Evolutionary conservation across 257 asterid genomes (phyloP).

Genomic region (Fraxinus anomala): DNA sequence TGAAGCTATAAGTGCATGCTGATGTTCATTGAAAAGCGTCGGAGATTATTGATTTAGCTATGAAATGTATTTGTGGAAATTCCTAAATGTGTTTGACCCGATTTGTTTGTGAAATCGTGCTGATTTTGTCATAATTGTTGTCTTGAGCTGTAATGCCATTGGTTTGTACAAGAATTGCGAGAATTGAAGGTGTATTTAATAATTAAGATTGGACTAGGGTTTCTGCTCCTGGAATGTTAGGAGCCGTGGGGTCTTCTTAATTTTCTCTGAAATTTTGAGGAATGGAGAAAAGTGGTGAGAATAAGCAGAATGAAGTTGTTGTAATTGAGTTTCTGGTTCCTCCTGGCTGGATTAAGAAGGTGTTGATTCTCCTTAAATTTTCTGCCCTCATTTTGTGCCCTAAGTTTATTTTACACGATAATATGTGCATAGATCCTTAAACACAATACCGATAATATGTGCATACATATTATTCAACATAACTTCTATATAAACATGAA

Average conservation of each 20-base stretch:
- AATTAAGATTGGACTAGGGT: background rate
- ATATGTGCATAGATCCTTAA: too few species aligned
- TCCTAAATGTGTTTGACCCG: background rate
- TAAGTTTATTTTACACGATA: background rate
- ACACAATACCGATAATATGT: too few species aligned
- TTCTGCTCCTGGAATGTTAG: background rate
- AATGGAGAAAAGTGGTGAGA: constrained; percentile 39
- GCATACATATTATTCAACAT: too few species aligned
- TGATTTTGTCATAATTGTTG: background rate
- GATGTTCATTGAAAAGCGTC: background rate
- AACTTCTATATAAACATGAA: too few species aligned
- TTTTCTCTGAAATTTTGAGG: background rate
- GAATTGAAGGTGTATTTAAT: background rate
- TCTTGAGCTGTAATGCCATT: background rate
- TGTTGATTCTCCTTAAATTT: constrained; percentile 11
- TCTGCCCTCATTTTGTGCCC: background rate
- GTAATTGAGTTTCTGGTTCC: constrained; percentile 53
- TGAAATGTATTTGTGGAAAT: background rate
- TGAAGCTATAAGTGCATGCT: background rate
- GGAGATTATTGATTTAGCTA: background rate
- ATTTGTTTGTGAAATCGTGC: background rate
- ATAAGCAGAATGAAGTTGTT: constrained; percentile 41
- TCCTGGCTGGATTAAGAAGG: constrained; percentile 56
- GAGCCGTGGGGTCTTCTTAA: background rate
- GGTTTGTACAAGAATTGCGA: background rate